These are phyloP conservation scores for Aspergillus carlsbadensis DNA, from an alignment of 495 filamentous ascomycete species.

Conservation along the genomic window DNA sequence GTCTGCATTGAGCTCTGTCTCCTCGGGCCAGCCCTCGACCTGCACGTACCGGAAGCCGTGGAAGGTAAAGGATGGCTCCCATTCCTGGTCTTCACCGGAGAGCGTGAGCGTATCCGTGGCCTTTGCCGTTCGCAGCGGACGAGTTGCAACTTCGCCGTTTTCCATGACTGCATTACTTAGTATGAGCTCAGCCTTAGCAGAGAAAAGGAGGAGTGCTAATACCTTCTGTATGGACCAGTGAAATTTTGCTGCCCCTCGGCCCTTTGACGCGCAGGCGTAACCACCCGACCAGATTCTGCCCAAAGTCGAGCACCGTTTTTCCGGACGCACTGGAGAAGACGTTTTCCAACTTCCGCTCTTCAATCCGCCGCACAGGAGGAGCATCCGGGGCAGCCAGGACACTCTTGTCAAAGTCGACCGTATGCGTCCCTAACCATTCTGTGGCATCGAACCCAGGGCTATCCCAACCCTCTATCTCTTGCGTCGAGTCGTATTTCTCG, in stretches of 20 bases:
- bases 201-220: not conserved
- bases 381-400: constrained; percentile 36
- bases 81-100: constrained; percentile 5
- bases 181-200: not conserved
- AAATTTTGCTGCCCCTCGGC: constrained; percentile 5
- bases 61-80: constrained; percentile 9
- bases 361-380: constrained; percentile 35
- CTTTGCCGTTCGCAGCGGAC: constrained; percentile 22
- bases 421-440: constrained; percentile 20
- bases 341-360: constrained; percentile 32
- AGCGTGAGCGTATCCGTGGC: constrained; percentile 8
- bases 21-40: constrained; percentile 43
- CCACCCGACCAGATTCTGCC: constrained; percentile 17
- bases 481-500: constrained; percentile 41
- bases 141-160: constrained; percentile 15
- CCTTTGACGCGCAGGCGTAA: constrained; percentile 6
- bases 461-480: constrained; percentile 14
- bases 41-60: constrained; percentile 43
- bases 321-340: constrained; percentile 42
- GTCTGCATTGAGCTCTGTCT: constrained; percentile 2
- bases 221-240: constrained; percentile 16
- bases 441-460: constrained; percentile 4
- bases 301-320: constrained; percentile 25
- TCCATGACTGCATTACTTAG: constrained; percentile 8
- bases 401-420: constrained; percentile 21